phyloP scores from a whole-genome alignment of 208 protist species.

The Trypanosoma theileri region DNA sequence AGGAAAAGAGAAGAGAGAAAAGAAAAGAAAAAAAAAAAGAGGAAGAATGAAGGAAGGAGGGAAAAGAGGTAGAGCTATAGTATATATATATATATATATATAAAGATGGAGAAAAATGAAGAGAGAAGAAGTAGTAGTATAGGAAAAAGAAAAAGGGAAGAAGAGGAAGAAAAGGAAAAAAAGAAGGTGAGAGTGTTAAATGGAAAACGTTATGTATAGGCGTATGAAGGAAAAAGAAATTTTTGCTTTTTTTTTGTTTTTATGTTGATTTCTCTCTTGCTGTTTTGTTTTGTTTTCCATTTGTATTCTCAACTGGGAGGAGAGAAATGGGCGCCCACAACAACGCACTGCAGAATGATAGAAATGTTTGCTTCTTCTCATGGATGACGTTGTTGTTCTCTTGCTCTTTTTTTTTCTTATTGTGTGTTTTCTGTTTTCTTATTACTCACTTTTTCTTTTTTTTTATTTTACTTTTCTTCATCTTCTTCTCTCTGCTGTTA shows the following conservation, averaged over 20 bases:
- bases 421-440: too few relatives aligned
- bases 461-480: too few relatives aligned
- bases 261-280: background rate
- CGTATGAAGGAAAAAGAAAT: background rate
- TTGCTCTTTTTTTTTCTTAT: too few relatives aligned
- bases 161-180: background rate
- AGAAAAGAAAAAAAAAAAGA: conserved; percentile 8
- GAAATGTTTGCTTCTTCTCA: background rate
- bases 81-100: conserved; percentile 10
- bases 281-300: too few relatives aligned
- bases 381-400: too few relatives aligned
- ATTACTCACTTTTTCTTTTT: too few relatives aligned
- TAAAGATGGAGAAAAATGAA: background rate
- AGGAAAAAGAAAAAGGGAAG: conserved; percentile 3
- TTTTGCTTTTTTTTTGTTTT: conserved; percentile 2
- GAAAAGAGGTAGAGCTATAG: background rate
- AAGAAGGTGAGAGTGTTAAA: background rate
- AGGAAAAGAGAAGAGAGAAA: background rate
- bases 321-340: too few relatives aligned
- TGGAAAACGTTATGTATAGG: too few relatives aligned
- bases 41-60: conserved; percentile 12
- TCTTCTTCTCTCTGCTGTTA: too few relatives aligned
- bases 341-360: background rate
- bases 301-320: too few relatives aligned
- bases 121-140: background rate